Base-by-base conservation (phyloP, 257 asterid species). In the Solanum lycopersicoides region DNA sequence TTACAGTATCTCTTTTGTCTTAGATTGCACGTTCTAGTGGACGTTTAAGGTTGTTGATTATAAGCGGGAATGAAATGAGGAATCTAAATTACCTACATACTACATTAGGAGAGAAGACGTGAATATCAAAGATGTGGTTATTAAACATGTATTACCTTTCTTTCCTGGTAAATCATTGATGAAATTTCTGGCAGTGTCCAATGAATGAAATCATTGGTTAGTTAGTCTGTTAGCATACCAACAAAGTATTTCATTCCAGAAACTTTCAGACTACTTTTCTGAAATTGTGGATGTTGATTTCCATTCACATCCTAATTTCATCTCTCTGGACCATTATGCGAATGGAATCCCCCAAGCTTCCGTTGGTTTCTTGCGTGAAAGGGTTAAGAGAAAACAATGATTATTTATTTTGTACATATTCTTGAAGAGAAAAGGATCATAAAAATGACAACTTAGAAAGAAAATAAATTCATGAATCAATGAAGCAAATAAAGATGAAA, bases 151-250 rank as follows among this genome's bases (percentile, higher is more conserved):
- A 75, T 90, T 93, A 41, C 94, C 91, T 28, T 83, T 77, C 39
- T 94, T 93, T 35, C 94, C 94, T 12, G 94, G 94, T 3, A 93
- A 93, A 88, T 7, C 89, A 86, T 91, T 92, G 0, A 4, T 28
- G 32, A 77, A 87, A 53, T 93, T 91, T 91, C 75, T 47, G 63
- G 56, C 86, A 3, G 94, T 93, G 21, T 90, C 94, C 9, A 91
- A 72, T 83, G 92, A 90, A 60, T 93, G 93, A 94, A 87, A 90
- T 68, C 53, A 28, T 13, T 59, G 94, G 90, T 88, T 91, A 35
- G 87, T 20, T 21, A 63, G 72, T 66, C 94, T 93, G 30, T 79
- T 93, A 37, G 59, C 91, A 15, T 84, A 87, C 87, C 79, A 66
- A 72, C 94, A 92, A 53, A 90, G 93, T 80, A 85, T 25, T 89